Evolutionary conservation across 345 rosid genomes (phyloP), one percentile per base, ranked within the genome.

Genomic region (Eucalyptus cloeziana): DNA sequence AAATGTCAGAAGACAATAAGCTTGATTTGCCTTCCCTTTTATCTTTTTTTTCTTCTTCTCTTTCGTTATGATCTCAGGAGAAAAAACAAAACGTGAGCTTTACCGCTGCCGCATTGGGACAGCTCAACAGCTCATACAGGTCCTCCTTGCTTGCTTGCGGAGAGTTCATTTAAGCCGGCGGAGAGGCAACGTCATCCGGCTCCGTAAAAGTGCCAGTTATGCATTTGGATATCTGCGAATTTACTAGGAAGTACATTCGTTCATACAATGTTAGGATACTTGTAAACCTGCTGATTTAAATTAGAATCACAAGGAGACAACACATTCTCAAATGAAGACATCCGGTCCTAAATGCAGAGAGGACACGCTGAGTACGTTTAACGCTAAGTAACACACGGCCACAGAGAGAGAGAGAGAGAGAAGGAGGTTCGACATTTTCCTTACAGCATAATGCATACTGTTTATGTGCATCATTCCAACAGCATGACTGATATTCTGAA

Each of bases 11-110:
- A 76, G 83, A 76, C 83, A 21, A 76, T 43, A 11, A 11, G 13
- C 30, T 33, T 19, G 30, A 21, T 76, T 76, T 22, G 30, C 47
- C 81, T 56, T 24, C 30, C 10, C 30, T 40, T 22, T 40, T 21
- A 10, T 0, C 2, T n/a, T 10, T 19, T 3, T 1, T 16, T 21
- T 71, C 33, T 76, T n/a, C 5, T 19, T 3, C 1, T 31, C 10
- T 76, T 71, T 9, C 13, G 47, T 7, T 15, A 76, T 24, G 14
- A 76, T 76, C 27, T 21, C 27, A 12, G 83, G 27, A 76, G 45
- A 11, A 37, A 71, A 76, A 21, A 21, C 83, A 22, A 71, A 37
- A 40, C 12, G 40, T 40, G 45, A 71, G 27, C 27, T 37, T 71
- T 5, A 37, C 27, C 4, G 83, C 45, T 10, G 83, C 27, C 44